Conservation (phyloP, 768 basidiomycete species). For the Trametes elegans region DNA sequence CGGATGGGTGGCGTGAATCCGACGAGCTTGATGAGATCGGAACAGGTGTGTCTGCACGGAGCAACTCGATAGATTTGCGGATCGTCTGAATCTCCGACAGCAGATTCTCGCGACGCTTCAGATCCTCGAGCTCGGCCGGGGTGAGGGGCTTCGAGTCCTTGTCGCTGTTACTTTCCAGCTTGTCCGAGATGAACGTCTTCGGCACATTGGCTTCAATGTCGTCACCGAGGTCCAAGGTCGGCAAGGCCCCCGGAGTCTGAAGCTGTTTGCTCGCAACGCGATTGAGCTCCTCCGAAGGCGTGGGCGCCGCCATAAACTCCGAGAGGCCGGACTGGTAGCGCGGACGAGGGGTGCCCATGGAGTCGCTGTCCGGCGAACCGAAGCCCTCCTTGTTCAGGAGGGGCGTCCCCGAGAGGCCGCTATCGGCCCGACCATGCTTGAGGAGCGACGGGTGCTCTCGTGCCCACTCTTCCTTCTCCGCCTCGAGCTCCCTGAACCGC, state of each 20-base stretch:
- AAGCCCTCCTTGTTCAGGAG: slow-evolving; percentile 49
- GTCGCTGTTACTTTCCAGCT: slow-evolving; percentile 29
- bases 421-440: slow-evolving; percentile 62
- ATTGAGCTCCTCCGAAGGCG: slow-evolving; percentile 59
- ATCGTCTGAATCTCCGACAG: slow-evolving; percentile 78
- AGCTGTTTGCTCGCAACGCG: slow-evolving; percentile 42
- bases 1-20: slow-evolving; percentile 54
- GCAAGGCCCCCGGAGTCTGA: slow-evolving; percentile 59
- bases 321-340: slow-evolving; percentile 69
- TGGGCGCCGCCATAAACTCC: slow-evolving; percentile 59
- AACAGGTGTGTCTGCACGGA: slow-evolving; percentile 70
- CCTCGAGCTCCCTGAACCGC: slow-evolving; percentile 58
- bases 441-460: slow-evolving; percentile 68
- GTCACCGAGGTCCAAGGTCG: slow-evolving; percentile 70
- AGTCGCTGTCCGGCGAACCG: slow-evolving; percentile 47
- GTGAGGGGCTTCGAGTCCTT: slow-evolving; percentile 29
- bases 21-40: slow-evolving; percentile 52
- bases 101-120: slow-evolving; percentile 68
- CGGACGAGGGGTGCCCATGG: slow-evolving; percentile 47
- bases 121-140: slow-evolving; percentile 50
- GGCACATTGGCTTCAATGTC: slow-evolving; percentile 79
- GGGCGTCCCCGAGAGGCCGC: slow-evolving; percentile 59
- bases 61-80: slow-evolving; percentile 71
- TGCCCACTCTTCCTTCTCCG: slow-evolving; percentile 86
- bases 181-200: slow-evolving; percentile 57